These are phyloP conservation scores for Monosporascus sp. DNA, from an alignment of 2,329 filamentous ascomycete genomes.

Conservation along the genomic window DNA sequence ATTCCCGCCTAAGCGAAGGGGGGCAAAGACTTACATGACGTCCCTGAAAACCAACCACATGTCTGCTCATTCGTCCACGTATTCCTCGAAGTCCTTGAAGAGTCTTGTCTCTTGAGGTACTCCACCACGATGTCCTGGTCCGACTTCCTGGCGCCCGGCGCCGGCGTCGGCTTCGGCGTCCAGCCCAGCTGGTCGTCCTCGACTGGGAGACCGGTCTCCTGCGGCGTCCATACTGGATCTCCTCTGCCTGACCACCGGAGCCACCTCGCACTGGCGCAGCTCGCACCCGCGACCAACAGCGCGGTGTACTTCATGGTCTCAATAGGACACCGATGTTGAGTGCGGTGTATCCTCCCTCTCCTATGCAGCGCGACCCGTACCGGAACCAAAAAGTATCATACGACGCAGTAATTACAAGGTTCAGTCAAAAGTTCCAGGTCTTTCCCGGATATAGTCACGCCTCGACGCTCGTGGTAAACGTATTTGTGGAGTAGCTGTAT, in stretches of 20 bases:
- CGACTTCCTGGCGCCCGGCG: constrained; percentile 9
- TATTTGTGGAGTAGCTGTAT: no score
- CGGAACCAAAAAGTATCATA: no score
- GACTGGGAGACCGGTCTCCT: constrained; percentile 11
- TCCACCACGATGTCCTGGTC: constrained; percentile 15
- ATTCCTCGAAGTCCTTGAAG: not conserved
- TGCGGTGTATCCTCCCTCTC: not conserved
- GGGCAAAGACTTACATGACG: constrained; percentile 22
- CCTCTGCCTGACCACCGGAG: constrained; percentile 16
- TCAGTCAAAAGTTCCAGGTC: no score
- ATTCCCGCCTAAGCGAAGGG: not conserved
- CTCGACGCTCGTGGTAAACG: not conserved
- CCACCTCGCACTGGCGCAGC: constrained; percentile 15
- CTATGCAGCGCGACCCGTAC: not conserved
- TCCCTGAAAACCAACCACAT: constrained; percentile 23
- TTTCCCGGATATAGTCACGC: no score
- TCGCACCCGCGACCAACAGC: constrained; percentile 10
- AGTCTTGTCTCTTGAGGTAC: constrained; percentile 8
- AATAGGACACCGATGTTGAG: not conserved
- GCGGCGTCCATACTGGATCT: constrained; percentile 10
- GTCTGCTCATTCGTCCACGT: constrained; percentile 23
- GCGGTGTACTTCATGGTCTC: constrained; percentile 12
- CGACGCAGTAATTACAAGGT: no score
- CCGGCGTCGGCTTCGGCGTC: constrained; percentile 20
- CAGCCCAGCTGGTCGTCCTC: constrained; percentile 9